phyloP scores from a whole-genome alignment of 768 basidiomycete species.

The Cystobasidium onofrii region DNA sequence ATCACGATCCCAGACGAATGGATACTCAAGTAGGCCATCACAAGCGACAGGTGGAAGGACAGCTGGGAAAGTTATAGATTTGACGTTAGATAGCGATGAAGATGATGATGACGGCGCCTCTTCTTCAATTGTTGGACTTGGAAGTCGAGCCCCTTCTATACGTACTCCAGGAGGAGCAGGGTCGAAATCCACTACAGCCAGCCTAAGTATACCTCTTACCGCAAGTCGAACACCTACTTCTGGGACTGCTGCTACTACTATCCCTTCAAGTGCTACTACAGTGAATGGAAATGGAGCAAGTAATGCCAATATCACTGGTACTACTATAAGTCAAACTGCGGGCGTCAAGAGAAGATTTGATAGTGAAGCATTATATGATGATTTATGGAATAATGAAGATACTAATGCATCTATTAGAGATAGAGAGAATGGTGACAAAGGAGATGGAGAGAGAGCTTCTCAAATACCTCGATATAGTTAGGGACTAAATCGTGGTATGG shows the following conservation, averaged over 20 bases:
- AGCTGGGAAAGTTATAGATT: slow-evolving; percentile 61
- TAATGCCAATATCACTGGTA: neutral
- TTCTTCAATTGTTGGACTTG: neutral
- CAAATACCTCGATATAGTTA: neutral
- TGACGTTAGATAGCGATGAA: slow-evolving; percentile 68
- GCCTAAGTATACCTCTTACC: neutral
- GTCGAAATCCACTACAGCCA: neutral
- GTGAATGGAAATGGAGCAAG: neutral
- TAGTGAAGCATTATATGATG: neutral
- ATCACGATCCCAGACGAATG: neutral
- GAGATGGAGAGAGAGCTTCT: neutral
- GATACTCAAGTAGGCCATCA: slow-evolving; percentile 33
- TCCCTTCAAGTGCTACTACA: neutral
- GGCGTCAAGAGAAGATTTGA: neutral
- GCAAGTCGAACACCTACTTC: neutral
- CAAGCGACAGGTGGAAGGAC: slow-evolving; percentile 50
- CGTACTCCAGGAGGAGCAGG: neutral
- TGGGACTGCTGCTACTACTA: neutral
- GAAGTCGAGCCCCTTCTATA: neutral
- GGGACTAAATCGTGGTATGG: neutral
- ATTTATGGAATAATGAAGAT: neutral
- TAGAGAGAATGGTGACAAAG: no score
- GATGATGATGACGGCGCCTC: slow-evolving; percentile 47
- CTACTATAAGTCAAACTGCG: neutral
- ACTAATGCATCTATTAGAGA: neutral